Evolutionary conservation across 164 flowering plant genomes (phyloP), one percentile per base, ranked within the genome.

Genomic region (Cinnamomum chago): DNA sequence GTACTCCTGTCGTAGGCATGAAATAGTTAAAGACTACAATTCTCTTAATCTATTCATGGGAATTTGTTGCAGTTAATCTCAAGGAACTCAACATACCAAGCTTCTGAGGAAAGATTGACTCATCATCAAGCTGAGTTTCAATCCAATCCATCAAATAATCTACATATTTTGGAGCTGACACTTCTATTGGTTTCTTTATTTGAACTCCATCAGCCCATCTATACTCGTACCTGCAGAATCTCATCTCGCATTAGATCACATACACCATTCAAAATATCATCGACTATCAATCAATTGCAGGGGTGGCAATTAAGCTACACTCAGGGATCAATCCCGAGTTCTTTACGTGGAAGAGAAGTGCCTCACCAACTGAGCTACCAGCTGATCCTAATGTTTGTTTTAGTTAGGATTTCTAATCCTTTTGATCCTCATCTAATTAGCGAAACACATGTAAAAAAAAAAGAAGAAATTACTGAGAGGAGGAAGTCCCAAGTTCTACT

Each of bases 131-230:
- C 81, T 91, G 98, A 62, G 89, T 60, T 80, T 92, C 98, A 72
- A 95, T 89, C 98, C 98, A 95, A 77, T 95, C 97, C 98, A 95
- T 95, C 77, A 93, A 78, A 84, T 88, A 93, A 78, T 95, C 98
- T 15, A 93, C 97, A 82, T 95, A 95, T 79, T 93, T 95, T 71
- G 98, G 98, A 76, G 98, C 98, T 58, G 98, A 93, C 76, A 95
- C 98, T 78, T 93, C 97, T 62, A 95, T 95, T 15, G 98, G 98
- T 76, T 92, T 93, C 87, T 95, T 95, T 68, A 95, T 89, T 76
- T 87, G 89, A 28, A 93, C 92, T 50, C 98, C 98, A 85, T 95
- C 98, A 30, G 98, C 98, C 98, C 98, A 95, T 82, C 95, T 82
- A 76, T 95, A 95, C 79, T 93, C 97, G 65, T 91, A 95, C 91